These are phyloP conservation scores for Alternaria triticimaculans DNA, from an alignment of 2,329 filamentous ascomycete species.

Conservation along the genomic window DNA sequence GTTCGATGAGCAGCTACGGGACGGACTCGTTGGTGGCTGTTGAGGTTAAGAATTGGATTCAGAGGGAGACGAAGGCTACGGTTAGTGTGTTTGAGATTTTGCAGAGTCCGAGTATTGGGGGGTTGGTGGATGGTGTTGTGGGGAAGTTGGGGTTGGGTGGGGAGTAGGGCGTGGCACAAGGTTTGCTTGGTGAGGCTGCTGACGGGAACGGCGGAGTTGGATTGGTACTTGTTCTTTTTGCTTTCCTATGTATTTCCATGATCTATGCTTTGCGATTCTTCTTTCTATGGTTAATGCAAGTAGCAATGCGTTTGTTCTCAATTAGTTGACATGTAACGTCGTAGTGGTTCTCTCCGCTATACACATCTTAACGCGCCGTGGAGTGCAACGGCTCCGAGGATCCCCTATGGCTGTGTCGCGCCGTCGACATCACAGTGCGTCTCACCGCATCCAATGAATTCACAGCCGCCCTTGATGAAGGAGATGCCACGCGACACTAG, in stretches of 20 bases:
- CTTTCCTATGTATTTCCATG: background rate
- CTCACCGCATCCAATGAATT: too few relatives aligned
- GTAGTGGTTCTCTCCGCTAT: too few relatives aligned
- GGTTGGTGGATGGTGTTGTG: constrained; percentile 9
- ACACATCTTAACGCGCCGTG: too few relatives aligned
- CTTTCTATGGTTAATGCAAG: background rate
- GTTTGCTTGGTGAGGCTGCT: background rate
- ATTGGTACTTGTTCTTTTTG: background rate
- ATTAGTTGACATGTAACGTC: too few relatives aligned
- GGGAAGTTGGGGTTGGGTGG: background rate
- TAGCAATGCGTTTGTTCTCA: background rate
- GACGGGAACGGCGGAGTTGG: background rate
- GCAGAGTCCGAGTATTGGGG: constrained; percentile 15
- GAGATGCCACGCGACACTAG: too few relatives aligned
- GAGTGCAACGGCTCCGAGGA: too few relatives aligned
- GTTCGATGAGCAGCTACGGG: constrained; percentile 21
- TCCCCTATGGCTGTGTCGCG: too few relatives aligned
- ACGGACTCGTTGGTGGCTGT: constrained; percentile 36
- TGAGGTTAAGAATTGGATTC: constrained; percentile 33
- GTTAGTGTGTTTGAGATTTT: constrained; percentile 34
- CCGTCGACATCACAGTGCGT: too few relatives aligned
- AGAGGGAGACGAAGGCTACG: constrained; percentile 14
- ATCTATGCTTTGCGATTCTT: too few relatives aligned
- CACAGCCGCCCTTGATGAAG: too few relatives aligned
- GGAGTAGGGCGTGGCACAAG: too few relatives aligned